Evolutionary conservation across 345 rosid genomes (phyloP).

Genomic region (Bruguiera parviflora): DNA sequence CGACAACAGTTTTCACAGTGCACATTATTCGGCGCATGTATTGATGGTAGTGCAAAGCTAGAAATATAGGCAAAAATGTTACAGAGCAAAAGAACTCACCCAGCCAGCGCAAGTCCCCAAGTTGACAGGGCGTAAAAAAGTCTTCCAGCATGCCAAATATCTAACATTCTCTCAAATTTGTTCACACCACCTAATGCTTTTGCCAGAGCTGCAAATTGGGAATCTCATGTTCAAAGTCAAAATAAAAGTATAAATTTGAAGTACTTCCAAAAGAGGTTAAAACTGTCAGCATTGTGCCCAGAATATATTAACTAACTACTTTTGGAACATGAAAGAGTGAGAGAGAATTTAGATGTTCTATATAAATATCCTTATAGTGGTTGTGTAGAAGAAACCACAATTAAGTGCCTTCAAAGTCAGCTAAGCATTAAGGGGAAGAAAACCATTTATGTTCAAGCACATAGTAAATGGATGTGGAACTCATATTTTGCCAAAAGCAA

Average conservation of each 20-base stretch:
- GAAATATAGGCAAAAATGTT: background rate
- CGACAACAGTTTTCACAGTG: background rate
- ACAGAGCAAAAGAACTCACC: slow-evolving; percentile 41
- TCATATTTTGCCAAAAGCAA: too few species aligned
- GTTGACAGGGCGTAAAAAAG: slow-evolving; percentile 74
- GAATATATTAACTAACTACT: background rate
- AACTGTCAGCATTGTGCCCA: background rate
- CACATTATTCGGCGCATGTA: background rate
- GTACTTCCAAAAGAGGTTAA: background rate
- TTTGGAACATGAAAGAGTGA: too few species aligned
- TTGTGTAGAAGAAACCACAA: too few species aligned
- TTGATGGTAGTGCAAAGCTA: background rate
- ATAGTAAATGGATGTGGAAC: too few species aligned
- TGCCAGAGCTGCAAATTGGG: slow-evolving; percentile 49
- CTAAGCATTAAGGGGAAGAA: too few species aligned
- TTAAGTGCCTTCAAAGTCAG: too few species aligned
- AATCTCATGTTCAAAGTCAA: slow-evolving; percentile 3
- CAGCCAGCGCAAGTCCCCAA: slow-evolving; percentile 84
- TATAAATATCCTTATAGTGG: background rate
- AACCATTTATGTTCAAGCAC: too few species aligned
- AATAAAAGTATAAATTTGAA: background rate
- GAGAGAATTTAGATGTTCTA: background rate
- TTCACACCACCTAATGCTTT: slow-evolving; percentile 62
- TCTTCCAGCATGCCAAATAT: slow-evolving; percentile 86
- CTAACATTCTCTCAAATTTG: slow-evolving; percentile 64